Evolutionary conservation across 352 stramenopile genomes (phyloP), one percentile per base, ranked within the genome.

Genomic region (Phytopythium chamaehyphon): DNA sequence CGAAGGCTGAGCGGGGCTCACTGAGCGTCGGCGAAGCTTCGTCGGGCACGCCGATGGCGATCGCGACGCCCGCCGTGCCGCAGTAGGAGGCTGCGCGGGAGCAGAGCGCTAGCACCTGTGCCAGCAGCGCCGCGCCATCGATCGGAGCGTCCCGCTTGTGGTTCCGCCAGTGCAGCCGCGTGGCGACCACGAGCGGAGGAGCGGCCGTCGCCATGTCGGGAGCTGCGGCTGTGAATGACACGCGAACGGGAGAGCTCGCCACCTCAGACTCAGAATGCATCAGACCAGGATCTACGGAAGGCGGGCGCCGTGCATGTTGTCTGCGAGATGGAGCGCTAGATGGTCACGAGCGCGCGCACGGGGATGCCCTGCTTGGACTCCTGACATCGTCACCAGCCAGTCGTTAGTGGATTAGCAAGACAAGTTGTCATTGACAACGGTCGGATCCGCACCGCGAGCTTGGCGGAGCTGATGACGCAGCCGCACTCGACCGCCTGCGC

Each of bases 401-500:
- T 5, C 28, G 28, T 33, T 33, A n/a, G n/a, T n/a, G n/a, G n/a
- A n/a, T n/a, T n/a, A n/a, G n/a, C n/a, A n/a, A n/a, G n/a, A n/a
- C n/a, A n/a, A n/a, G n/a, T n/a, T n/a, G n/a, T n/a, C n/a, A n/a
- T n/a, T n/a, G n/a, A n/a, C n/a, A n/a, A n/a, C n/a, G n/a, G n/a
- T n/a, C n/a, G n/a, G n/a, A n/a, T n/a, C n/a, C n/a, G 22, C 61
- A 89, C 78, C 62, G 70, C 69, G 28, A 67, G 66, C 14, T 57
- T 64, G 24, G 85, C 63, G 8, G 74, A 86, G 54, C 73, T 81
- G 60, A 90, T 81, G 53, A 93, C 70, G 61, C 82, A 93, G 22
- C 82, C 80, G 53, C 83, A 93, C 53, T 93, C 83, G 51, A 93
- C 65, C 10, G 90, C 78, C 40, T 87, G 61, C 15, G 64, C 80